Percentiles rank a stretch among this genome's conserved stretches.
Conservation (phyloP, 768 basidiomycete species). For the Boletus reticulatus region DNA sequence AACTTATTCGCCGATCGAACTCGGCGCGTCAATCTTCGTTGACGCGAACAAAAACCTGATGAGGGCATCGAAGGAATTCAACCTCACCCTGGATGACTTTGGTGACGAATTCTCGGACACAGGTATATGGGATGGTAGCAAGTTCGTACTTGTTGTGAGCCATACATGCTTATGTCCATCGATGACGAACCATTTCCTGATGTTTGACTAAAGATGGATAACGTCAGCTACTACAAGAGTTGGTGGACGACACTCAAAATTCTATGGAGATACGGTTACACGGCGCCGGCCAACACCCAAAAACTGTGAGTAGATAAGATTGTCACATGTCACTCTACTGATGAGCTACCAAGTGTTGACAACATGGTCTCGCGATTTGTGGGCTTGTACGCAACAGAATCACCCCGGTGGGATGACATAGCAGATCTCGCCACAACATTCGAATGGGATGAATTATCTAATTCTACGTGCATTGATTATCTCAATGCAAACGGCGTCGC, state of each 20-base stretch:
- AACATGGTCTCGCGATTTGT: slow-evolving; percentile 51
- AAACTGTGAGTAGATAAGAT: slow-evolving; percentile 41
- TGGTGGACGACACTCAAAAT: slow-evolving; percentile 78
- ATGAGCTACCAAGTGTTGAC: slow-evolving; percentile 45
- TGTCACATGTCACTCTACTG: background rate
- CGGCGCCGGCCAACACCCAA: slow-evolving; percentile 56
- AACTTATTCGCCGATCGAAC: slow-evolving; percentile 63
- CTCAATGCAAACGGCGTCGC: slow-evolving; percentile 54
- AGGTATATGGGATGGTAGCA: slow-evolving; percentile 83
- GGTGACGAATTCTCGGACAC: slow-evolving; percentile 46
- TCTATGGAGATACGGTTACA: slow-evolving; percentile 74
- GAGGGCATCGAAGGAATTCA: slow-evolving; percentile 80
- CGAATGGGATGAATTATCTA: slow-evolving; percentile 48
- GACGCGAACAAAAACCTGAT: slow-evolving; percentile 65
- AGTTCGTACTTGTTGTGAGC: slow-evolving; percentile 64
- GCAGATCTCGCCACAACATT: slow-evolving; percentile 51
- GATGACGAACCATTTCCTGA: background rate
- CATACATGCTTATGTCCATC: background rate
- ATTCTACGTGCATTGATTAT: slow-evolving; percentile 56
- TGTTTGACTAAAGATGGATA: slow-evolving; percentile 37
- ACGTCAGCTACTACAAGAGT: slow-evolving; percentile 32
- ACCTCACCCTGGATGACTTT: slow-evolving; percentile 55
- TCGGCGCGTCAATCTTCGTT: slow-evolving; percentile 90
- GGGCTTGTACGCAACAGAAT: slow-evolving; percentile 50
- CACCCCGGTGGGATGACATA: slow-evolving; percentile 65